Base-by-base conservation (phyloP, 75 land plant genomes). In the Chamaecyparis obtusa region DNA sequence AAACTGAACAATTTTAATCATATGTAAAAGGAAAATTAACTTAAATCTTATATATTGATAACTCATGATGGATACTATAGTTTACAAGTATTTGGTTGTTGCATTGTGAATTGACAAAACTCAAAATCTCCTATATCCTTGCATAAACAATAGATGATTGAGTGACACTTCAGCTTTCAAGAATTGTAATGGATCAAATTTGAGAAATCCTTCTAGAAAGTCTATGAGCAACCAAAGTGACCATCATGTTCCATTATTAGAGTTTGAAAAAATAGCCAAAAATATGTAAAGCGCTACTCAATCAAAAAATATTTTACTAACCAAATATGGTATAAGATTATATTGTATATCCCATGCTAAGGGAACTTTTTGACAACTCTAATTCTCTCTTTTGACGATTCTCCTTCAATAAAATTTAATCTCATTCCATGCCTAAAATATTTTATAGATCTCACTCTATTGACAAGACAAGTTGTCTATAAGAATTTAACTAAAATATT, bases 321-420 rank as follows among this genome's bases (percentile, higher is more conserved):
- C 7, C 2, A 71, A 32, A 21, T 71, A 71, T 9, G 11, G 35
- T 32, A 30, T 32, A 71, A 71, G 35, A 60, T 60, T 21, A 21
- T 5, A 60, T 5, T 4, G 6, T 21, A 8, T 80, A 97, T 96
- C 93, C 91, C 92, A n/a, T 96, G 89, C 3, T 96, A 87, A 48
- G 93, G 92, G n/a, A 98, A 83, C 86, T 93, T 98, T 64, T 83
- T 64, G 19, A 98, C 96, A 78, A 94, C 92, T 87, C 86, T 90
- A n/a, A 95, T 89, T 85, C 99, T 97, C 37, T 96, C 96, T 76
- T 94, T 92, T 51, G 99, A 95, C 19, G 91, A 64, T 41, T 95
- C 94, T 43, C 98, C 99, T 82, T 95, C 96, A 24, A 98, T 98
- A 96, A 98, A 97, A 83, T 97, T 92, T 57, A 97, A 83, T 77